Evolutionary conservation across 2,329 filamentous ascomycete genomes (phyloP), one percentile per base, ranked within the genome.

Genomic region (Fusarium sp.): DNA sequence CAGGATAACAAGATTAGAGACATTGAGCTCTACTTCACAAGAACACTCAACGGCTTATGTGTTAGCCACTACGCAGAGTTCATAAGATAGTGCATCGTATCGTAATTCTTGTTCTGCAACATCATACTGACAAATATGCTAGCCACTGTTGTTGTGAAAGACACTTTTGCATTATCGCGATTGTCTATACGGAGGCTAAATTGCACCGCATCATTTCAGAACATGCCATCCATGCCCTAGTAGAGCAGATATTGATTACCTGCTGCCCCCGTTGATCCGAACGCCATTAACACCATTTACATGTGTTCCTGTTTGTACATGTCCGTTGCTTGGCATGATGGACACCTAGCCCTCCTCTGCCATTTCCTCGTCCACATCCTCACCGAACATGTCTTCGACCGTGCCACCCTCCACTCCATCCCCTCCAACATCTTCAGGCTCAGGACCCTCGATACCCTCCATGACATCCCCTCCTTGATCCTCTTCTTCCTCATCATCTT

Each of bases 351-450:
- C 56, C 50, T 78, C 75, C 63, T 86, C 85, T 24, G 84, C 86
- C 82, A 88, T 86, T 51, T 89, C 88, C 75, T 88, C 83, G 67
- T 87, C 85, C 49, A 82, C 83, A 71, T 87, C 84, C 42, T 83
- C 83, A 4, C 82, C 86, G 60, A 87, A 86, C 46, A 88, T 81
- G 70, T 89, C 87, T 52, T 87, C 86, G 49, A 86, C 81, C 1
- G 83, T 85, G 5, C 84, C 84, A 3, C 81, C 82, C 62, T 85
- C 85, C 31, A 84, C 82, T 11, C 81, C 84, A 46, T 86, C 84
- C 8, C 81, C 83, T 15, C 81, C 81, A 11, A 81, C 78, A 55
- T 83, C 81, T 46, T 83, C 83, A 7, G 76, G 78, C 14, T 79
- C 79, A 6, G 79, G 77, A 7, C 78, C 78, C 68, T 83, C 82